These are phyloP conservation scores for Avena atlantica DNA, from an alignment of 176 grass and related monocot species.

Conservation along the genomic window DNA sequence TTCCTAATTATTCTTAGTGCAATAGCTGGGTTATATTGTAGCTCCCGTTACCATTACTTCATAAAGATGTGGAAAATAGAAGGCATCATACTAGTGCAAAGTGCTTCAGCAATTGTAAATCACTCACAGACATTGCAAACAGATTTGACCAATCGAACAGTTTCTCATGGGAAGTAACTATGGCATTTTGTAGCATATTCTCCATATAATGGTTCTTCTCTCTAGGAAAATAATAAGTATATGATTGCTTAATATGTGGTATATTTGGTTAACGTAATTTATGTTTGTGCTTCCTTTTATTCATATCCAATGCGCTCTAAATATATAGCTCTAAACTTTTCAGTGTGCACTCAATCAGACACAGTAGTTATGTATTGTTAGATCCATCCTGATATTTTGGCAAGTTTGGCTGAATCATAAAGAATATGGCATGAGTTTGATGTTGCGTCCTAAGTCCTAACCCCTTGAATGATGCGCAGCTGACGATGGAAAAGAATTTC, in stretches of 20 bases:
- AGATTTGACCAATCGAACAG: background rate
- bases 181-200: background rate
- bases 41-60: background rate
- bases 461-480: conserved; percentile 21
- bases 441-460: conserved; percentile 24
- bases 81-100: background rate
- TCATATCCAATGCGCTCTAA: background rate
- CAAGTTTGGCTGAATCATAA: background rate
- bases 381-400: background rate
- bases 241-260: background rate
- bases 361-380: background rate
- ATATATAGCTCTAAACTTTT: background rate
- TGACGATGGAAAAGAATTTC: background rate
- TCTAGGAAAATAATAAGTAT: background rate
- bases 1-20: background rate
- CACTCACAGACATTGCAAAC: background rate
- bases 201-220: background rate
- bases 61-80: too few species aligned
- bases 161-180: background rate
- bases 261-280: background rate
- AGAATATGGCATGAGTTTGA: background rate
- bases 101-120: background rate
- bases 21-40: background rate
- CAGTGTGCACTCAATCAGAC: background rate
- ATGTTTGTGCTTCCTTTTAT: background rate